Percentiles rank a stretch among this genome's conserved stretches.
These are phyloP conservation scores for Fraxinus velutina DNA, from an alignment of 305 asterid species.

Conservation along the genomic window DNA sequence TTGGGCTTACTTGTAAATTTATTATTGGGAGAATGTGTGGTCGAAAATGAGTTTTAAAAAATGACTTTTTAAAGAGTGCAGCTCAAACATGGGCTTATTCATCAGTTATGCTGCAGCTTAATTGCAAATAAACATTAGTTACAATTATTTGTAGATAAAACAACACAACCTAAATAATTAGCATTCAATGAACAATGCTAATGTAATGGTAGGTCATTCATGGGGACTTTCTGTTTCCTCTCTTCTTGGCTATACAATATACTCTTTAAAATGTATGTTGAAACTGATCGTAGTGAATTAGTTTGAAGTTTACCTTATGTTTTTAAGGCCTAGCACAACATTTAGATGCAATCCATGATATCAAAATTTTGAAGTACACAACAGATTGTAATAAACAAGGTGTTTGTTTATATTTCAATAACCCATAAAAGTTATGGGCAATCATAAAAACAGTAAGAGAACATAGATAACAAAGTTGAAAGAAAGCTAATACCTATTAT, in stretches of 20 bases:
- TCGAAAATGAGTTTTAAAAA: not conserved
- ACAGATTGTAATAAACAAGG: not conserved
- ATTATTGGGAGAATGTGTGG: not conserved
- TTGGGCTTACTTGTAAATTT: not conserved
- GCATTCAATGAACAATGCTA: not conserved
- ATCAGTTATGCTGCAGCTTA: not conserved
- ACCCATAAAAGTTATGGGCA: not conserved
- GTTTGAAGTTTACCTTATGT: not conserved
- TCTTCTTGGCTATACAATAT: not conserved
- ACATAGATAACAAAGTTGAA: slow-evolving; percentile 12
- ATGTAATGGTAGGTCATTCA: not conserved
- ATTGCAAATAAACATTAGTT: not conserved
- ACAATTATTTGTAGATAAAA: not conserved
- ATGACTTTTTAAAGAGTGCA: not conserved
- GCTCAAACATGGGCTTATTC: not conserved
- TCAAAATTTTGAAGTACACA: not conserved
- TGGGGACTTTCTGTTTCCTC: not conserved
- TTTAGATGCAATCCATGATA: not conserved
- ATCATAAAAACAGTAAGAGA: not conserved
- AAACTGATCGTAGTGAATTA: not conserved
- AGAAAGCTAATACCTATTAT: slow-evolving; percentile 56
- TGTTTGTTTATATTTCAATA: not conserved
- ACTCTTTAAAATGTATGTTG: not conserved
- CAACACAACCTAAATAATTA: not conserved
- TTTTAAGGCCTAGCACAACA: not conserved